These are phyloP conservation scores for Lentinula detonsa DNA, from an alignment of 768 basidiomycete genomes.

Conservation along the genomic window DNA sequence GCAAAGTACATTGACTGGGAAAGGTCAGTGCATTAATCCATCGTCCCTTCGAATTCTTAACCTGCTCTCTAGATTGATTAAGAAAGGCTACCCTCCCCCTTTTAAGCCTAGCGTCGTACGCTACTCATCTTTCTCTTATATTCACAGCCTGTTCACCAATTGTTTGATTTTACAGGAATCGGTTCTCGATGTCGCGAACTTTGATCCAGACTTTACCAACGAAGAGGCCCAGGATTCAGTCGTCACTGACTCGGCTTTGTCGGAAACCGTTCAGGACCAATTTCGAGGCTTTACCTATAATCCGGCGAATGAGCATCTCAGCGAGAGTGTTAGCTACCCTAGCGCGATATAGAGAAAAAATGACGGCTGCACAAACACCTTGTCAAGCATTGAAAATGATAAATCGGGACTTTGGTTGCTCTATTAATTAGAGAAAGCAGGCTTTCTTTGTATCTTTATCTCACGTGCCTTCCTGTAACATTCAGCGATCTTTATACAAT, in stretches of 20 bases:
- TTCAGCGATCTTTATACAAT: no score
- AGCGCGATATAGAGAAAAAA: conserved; percentile 28
- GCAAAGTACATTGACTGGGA: conserved; percentile 91
- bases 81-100: conserved; percentile 94
- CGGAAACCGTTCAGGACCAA: conserved; percentile 95
- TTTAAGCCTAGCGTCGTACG: conserved; percentile 96
- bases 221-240: conserved; percentile 95
- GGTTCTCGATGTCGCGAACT: conserved; percentile 92
- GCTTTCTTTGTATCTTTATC: neutral
- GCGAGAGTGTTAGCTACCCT: conserved; percentile 74
- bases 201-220: conserved; percentile 95
- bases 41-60: neutral
- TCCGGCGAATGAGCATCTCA: conserved; percentile 77
- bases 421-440: neutral
- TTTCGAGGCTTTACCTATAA: conserved; percentile 91
- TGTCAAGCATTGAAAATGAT: neutral
- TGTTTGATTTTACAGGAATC: conserved; percentile 54
- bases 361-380: neutral
- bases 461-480: neutral
- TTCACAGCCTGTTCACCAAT: neutral
- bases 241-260: conserved; percentile 87
- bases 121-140: conserved; percentile 9
- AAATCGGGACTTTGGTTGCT: neutral
- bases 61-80: conserved; percentile 50
- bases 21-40: conserved; percentile 32